These are phyloP conservation scores for Suillus lakei DNA, from an alignment of 768 basidiomycete genomes.

Conservation along the genomic window DNA sequence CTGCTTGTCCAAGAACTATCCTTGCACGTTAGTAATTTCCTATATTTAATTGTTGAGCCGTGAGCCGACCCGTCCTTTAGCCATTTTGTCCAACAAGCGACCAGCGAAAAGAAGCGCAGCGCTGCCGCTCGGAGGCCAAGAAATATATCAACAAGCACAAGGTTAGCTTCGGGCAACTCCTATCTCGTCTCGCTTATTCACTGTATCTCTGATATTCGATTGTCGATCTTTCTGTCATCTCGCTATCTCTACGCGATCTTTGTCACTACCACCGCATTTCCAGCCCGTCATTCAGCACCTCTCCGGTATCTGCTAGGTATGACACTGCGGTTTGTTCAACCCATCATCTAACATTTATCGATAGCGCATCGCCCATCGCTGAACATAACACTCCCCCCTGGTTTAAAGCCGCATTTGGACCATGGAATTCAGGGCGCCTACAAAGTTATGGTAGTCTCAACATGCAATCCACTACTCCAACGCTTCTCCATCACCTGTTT, in stretches of 20 bases:
- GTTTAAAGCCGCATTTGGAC: constrained; percentile 28
- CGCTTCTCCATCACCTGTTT: constrained; percentile 74
- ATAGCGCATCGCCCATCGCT: constrained; percentile 33
- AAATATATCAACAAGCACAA: constrained; percentile 56
- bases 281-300: constrained; percentile 22
- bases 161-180: constrained; percentile 41
- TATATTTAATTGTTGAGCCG: constrained; percentile 22
- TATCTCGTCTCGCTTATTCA: constrained; percentile 15
- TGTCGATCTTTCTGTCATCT: constrained; percentile 7
- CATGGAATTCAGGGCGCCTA: constrained; percentile 33
- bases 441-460: constrained; percentile 53
- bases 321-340: constrained; percentile 36
- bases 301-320: constrained; percentile 42
- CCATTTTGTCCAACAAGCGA: constrained; percentile 83
- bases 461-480: constrained; percentile 63
- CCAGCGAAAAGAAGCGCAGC: constrained; percentile 80
- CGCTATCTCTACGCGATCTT: background rate
- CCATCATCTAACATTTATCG: constrained; percentile 30
- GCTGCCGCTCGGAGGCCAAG: constrained; percentile 67
- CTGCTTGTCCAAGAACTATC: constrained; percentile 85
- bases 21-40: constrained; percentile 78
- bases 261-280: background rate
- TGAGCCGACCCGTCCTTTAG: constrained; percentile 41
- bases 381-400: constrained; percentile 33
- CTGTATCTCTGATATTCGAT: background rate